Percentiles rank a stretch among this genome's conserved stretches.
Evolutionary conservation across 495 filamentous ascomycete genomes (phyloP).

Genomic region (Aspergillus haitiensis): DNA sequence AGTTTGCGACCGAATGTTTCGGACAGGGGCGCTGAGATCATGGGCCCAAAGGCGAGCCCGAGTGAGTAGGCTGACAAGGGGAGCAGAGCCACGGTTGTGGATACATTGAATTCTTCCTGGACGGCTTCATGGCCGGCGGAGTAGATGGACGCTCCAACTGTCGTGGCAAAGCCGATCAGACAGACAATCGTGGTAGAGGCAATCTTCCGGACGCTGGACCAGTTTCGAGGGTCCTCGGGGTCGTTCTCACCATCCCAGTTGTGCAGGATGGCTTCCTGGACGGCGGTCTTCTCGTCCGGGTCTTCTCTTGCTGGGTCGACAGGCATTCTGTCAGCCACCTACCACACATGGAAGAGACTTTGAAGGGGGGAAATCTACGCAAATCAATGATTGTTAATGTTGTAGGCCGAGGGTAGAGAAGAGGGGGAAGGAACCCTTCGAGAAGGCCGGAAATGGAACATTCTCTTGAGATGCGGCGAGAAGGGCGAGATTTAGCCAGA

Average conservation of each 20-base stretch:
- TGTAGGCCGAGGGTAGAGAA: no score
- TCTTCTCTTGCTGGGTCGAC: no score
- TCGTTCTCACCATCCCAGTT: constrained; percentile 16
- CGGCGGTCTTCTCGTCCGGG: no score
- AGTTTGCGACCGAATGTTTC: constrained; percentile 57
- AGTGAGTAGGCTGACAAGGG: constrained; percentile 57
- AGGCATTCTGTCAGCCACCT: no score
- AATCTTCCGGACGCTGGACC: constrained; percentile 5
- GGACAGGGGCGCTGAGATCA: constrained; percentile 57
- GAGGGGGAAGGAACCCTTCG: no score
- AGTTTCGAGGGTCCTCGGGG: constrained; percentile 19
- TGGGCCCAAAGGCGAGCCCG: constrained; percentile 59
- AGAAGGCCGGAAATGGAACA: no score
- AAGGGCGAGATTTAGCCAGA: no score
- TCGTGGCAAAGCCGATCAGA: constrained; percentile 20
- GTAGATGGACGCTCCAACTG: constrained; percentile 53
- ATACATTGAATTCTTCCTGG: constrained; percentile 44
- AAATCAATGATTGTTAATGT: no score
- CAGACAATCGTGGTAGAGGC: constrained; percentile 8
- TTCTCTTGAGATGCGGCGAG: no score
- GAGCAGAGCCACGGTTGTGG: constrained; percentile 53
- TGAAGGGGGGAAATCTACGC: no score
- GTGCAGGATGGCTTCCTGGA: background rate
- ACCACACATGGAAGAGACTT: no score
- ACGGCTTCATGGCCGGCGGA: constrained; percentile 47